Evolutionary conservation across 78 protist genomes (phyloP).

Genomic region (slime mould (Dictyostelium discoideum)): dicty_2.7 NC_007089.4:3129501-3130000

Average conservation of each 20-base stretch:
- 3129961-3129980: constrained; percentile 77
- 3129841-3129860: constrained; percentile 61
- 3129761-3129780: constrained; percentile 53
- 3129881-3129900: constrained; percentile 30
- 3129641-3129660: constrained; percentile 15
- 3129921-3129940: constrained; percentile 79
- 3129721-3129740: constrained; percentile 79
- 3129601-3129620: constrained; percentile 80
- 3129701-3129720: constrained; percentile 37
- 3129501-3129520: constrained; percentile 32
- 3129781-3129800: constrained; percentile 23
- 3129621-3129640: constrained; percentile 61
- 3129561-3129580: constrained; percentile 68
- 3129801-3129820: constrained; percentile 68
- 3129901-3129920: constrained; percentile 43
- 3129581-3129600: constrained; percentile 63
- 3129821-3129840: constrained; percentile 62
- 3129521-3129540: constrained; percentile 2
- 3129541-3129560: constrained; percentile 75
- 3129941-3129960: constrained; percentile 63
- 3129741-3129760: constrained; percentile 69
- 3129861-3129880: constrained; percentile 77
- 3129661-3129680: constrained; percentile 77
- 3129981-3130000: constrained; percentile 78
- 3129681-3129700: constrained; percentile 68